phyloP scores from a whole-genome alignment of 768 basidiomycete species.

The Boletus rubescentipes region DNA sequence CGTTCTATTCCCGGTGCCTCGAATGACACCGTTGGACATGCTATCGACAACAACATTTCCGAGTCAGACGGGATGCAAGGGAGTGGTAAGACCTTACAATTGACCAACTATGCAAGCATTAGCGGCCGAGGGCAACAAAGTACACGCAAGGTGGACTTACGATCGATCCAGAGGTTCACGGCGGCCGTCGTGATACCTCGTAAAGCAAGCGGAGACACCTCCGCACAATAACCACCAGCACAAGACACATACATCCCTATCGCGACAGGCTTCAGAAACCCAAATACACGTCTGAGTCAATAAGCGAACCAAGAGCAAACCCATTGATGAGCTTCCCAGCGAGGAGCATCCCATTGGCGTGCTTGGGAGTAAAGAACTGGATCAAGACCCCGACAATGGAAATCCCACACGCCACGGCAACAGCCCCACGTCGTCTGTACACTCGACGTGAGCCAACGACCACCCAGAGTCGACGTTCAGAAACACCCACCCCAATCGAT shows the following conservation, averaged over 20 bases:
- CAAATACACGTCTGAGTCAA: background rate
- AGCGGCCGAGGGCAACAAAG: background rate
- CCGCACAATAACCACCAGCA: conserved; percentile 26
- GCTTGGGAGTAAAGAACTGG: conserved; percentile 24
- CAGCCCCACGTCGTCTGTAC: conserved; percentile 25
- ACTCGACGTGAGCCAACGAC: background rate
- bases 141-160: conserved; percentile 6
- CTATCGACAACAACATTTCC: background rate
- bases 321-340: conserved; percentile 27
- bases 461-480: background rate
- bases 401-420: conserved; percentile 19
- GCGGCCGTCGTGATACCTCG: conserved; percentile 25
- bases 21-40: conserved; percentile 26
- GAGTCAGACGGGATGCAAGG: background rate
- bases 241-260: conserved; percentile 27
- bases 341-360: conserved; percentile 27
- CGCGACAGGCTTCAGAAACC: background rate
- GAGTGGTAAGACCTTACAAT: conserved; percentile 13
- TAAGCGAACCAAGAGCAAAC: conserved; percentile 20
- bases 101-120: conserved; percentile 17
- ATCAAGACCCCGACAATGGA: conserved; percentile 25
- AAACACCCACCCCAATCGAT: conserved; percentile 17
- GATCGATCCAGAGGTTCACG: conserved; percentile 26
- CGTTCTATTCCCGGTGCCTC: conserved; percentile 23
- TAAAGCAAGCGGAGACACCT: conserved; percentile 29